phyloP scores from a whole-genome alignment of 208 protist genomes.

The Phytomonas sp. region DNA sequence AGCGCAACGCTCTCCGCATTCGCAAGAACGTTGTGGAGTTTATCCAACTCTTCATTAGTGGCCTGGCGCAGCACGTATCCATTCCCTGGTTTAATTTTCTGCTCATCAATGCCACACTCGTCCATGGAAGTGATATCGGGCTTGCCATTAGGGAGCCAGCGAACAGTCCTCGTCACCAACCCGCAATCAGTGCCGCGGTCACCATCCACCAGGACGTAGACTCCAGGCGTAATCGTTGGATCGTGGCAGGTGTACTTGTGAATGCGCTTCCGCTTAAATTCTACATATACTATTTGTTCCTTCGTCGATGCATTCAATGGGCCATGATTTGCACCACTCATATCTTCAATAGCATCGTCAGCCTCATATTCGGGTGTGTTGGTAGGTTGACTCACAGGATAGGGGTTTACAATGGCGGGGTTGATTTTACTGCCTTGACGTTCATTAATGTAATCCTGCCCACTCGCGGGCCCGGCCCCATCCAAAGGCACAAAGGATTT shows the following conservation, averaged over 20 bases:
- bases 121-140: conserved; percentile 34
- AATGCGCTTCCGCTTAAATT: conserved; percentile 85
- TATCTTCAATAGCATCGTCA: conserved; percentile 22
- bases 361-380: too few species aligned
- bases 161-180: conserved; percentile 79
- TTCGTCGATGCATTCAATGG: too few species aligned
- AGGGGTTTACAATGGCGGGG: too few species aligned
- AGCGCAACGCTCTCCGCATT: conserved; percentile 77
- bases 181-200: conserved; percentile 86
- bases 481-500: too few species aligned
- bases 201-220: conserved; percentile 78
- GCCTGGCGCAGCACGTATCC: conserved; percentile 72
- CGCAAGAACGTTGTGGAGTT: conserved; percentile 64
- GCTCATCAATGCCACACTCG: conserved; percentile 42
- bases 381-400: too few species aligned
- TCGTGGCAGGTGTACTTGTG: conserved; percentile 72
- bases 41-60: conserved; percentile 42
- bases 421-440: too few species aligned
- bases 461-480: too few species aligned
- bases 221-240: conserved; percentile 61
- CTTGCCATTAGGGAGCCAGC: conserved; percentile 20
- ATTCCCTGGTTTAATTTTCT: conserved; percentile 63
- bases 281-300: conserved; percentile 91
- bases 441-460: too few species aligned
- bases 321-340: conserved; percentile 16